These are phyloP conservation scores for Chrysoporthe austroafricana DNA, from an alignment of 2,329 filamentous ascomycete species.

Conservation along the genomic window DNA sequence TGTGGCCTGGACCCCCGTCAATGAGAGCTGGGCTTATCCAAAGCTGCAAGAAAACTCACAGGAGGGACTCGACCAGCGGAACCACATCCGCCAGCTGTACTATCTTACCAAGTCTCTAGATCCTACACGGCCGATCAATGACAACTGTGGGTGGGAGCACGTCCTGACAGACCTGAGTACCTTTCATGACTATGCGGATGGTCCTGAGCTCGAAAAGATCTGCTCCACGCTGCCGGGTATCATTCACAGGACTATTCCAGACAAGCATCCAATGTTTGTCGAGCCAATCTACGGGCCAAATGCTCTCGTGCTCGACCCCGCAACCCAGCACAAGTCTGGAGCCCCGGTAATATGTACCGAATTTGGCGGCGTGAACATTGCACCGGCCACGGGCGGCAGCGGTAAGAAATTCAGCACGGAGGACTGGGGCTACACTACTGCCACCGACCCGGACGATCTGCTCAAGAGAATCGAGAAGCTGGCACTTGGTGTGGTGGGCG, in stretches of 20 bases:
- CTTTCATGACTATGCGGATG: slow-evolving; percentile 71
- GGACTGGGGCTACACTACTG: slow-evolving; percentile 73
- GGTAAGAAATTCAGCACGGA: slow-evolving; percentile 42
- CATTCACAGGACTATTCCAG: slow-evolving; percentile 46
- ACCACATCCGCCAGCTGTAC: slow-evolving; percentile 67
- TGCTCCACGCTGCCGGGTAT: slow-evolving; percentile 59
- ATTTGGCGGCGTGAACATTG: slow-evolving; percentile 71
- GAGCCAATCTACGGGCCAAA: slow-evolving; percentile 42
- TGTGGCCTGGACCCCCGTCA: slow-evolving; percentile 69
- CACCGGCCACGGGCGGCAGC: slow-evolving; percentile 46
- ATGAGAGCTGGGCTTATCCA: slow-evolving; percentile 67
- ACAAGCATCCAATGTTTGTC: slow-evolving; percentile 59
- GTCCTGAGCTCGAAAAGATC: slow-evolving; percentile 55
- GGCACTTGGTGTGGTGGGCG: slow-evolving; percentile 59
- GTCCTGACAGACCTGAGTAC: slow-evolving; percentile 67
- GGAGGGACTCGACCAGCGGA: slow-evolving; percentile 59
- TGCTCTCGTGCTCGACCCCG: slow-evolving; percentile 43
- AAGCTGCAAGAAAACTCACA: slow-evolving; percentile 60
- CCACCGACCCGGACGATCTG: slow-evolving; percentile 61
- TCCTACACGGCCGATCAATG: slow-evolving; percentile 66
- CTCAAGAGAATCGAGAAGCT: slow-evolving; percentile 61
- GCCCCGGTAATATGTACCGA: slow-evolving; percentile 69
- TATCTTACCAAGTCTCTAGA: slow-evolving; percentile 66
- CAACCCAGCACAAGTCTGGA: slow-evolving; percentile 53
- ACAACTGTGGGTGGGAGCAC: slow-evolving; percentile 75